Evolutionary conservation across 495 filamentous ascomycete genomes (phyloP), one percentile per base, ranked within the genome.

Genomic region (Durotheca rogersii): DNA sequence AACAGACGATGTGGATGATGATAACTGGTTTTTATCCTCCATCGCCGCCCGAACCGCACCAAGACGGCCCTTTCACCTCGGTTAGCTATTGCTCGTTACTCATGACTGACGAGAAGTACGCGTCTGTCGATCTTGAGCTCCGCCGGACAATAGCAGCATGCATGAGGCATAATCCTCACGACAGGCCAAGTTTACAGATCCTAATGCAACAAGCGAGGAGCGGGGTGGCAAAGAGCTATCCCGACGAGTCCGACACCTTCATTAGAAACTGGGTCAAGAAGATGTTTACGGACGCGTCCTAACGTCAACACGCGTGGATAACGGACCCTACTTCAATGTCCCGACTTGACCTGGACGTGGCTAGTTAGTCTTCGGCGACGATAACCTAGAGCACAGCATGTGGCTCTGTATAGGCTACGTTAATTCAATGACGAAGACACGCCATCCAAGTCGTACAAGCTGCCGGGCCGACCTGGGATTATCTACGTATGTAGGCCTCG

Each of bases 1-100:
- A 34, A 39, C 17, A 64, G 56, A 27, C 30, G 21, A 41, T 47
- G 30, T 58, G 57, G 53, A 49, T 58, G 20, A 15, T 56, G 14
- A 58, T 61, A 33, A 61, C 56, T 1, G 20, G 40, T 7, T 11
- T 37, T 5, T 0, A 17, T 1, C n/a, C 15, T 6, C 55, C 59
- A 4, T 6, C 16, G 10, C 25, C 42, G 6, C 41, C 42, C 9
- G 39, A 31, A 29, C 14, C 18, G 18, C 42, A 20, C 4, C 15
- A 14, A 10, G 30, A 6, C 16, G 39, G 7, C n/a, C 7, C 11
- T 0, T 42, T 2, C 40, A 40, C 18, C 51, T 51, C 23, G n/a
- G n/a, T n/a, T n/a, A n/a, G n/a, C n/a, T n/a, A n/a, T n/a, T 44
- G 54, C 21, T 7, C 33, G 7, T 14, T 35, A 23, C n/a, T 51